Conservation (phyloP, 2,329 filamentous ascomycete species). For the Myriosclerotinia curreyana region DNA sequence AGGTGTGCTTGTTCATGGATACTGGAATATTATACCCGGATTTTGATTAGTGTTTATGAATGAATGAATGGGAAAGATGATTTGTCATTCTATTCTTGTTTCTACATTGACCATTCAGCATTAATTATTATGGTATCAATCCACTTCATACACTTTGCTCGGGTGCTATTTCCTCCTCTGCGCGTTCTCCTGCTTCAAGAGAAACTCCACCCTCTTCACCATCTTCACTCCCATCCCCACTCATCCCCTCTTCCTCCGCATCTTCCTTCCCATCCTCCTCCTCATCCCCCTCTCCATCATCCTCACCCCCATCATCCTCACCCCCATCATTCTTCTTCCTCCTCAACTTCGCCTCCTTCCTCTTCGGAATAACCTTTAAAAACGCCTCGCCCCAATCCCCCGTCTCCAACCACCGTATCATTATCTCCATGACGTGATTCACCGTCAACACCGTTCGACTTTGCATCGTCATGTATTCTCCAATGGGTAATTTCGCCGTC, state of each 20-base stretch:
- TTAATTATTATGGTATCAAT: neutral
- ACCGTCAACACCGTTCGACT: slow-evolving; percentile 84
- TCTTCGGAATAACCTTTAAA: slow-evolving; percentile 79
- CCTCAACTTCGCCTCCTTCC: slow-evolving; percentile 76
- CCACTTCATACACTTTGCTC: neutral
- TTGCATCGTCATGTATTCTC: slow-evolving; percentile 90
- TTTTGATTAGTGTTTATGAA: slow-evolving; percentile 11
- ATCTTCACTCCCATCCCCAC: no score
- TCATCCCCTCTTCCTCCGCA: neutral
- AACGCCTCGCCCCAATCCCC: slow-evolving; percentile 93
- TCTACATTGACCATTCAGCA: neutral
- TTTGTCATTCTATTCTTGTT: slow-evolving; percentile 4
- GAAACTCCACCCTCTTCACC: slow-evolving; percentile 12
- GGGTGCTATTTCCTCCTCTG: neutral
- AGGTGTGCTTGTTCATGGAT: slow-evolving; percentile 3
- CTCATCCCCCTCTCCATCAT: slow-evolving; percentile 27
- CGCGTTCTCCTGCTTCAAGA: neutral
- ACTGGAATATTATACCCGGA: slow-evolving; percentile 17
- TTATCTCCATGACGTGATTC: slow-evolving; percentile 96
- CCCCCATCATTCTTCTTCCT: slow-evolving; percentile 31
- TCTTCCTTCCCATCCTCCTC: slow-evolving; percentile 15
- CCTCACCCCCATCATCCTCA: slow-evolving; percentile 35
- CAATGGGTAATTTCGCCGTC: slow-evolving; percentile 89
- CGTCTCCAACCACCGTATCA: slow-evolving; percentile 86
- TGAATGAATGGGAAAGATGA: slow-evolving; percentile 3